Evolutionary conservation across 345 rosid species (phyloP).

Genomic region (Boechera stricta): DNA sequence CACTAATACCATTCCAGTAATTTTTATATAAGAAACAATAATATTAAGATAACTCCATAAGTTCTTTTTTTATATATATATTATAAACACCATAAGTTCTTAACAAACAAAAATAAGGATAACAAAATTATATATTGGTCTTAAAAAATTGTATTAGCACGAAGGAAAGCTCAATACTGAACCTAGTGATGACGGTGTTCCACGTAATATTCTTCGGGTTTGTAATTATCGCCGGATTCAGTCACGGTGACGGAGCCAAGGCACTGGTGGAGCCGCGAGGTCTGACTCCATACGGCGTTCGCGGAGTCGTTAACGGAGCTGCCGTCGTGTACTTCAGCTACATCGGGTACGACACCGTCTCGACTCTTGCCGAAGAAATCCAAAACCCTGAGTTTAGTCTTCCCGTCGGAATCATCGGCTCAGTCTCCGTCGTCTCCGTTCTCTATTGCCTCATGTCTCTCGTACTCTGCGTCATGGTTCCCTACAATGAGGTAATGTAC

Average conservation of each 20-base stretch:
- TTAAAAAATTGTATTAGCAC: slow-evolving; percentile 50
- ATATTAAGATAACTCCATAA: neutral
- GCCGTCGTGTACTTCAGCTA: slow-evolving; percentile 90
- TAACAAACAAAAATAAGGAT: neutral
- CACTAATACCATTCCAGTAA: too few relatives aligned
- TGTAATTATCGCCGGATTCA: slow-evolving; percentile 69
- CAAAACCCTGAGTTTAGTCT: slow-evolving; percentile 80
- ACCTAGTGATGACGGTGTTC: slow-evolving; percentile 80
- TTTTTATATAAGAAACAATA: neutral
- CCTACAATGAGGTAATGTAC: slow-evolving; percentile 65
- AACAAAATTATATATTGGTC: neutral
- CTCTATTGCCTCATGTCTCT: slow-evolving; percentile 89
- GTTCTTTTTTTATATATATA: neutral
- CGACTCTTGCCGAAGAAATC: slow-evolving; percentile 95
- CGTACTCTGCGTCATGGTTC: slow-evolving; percentile 77
- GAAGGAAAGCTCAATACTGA: slow-evolving; percentile 86
- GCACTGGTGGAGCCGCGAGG: slow-evolving; percentile 82
- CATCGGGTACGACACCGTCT: slow-evolving; percentile 90
- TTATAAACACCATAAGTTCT: neutral
- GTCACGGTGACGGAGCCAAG: slow-evolving; percentile 57
- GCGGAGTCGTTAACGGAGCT: slow-evolving; percentile 85
- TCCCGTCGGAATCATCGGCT: slow-evolving; percentile 84
- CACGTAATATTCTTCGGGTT: slow-evolving; percentile 88
- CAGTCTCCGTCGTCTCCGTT: slow-evolving; percentile 70
- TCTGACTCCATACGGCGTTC: slow-evolving; percentile 74